phyloP scores from a whole-genome alignment of 768 basidiomycete species.

The Auriscalpium vulgare region DNA sequence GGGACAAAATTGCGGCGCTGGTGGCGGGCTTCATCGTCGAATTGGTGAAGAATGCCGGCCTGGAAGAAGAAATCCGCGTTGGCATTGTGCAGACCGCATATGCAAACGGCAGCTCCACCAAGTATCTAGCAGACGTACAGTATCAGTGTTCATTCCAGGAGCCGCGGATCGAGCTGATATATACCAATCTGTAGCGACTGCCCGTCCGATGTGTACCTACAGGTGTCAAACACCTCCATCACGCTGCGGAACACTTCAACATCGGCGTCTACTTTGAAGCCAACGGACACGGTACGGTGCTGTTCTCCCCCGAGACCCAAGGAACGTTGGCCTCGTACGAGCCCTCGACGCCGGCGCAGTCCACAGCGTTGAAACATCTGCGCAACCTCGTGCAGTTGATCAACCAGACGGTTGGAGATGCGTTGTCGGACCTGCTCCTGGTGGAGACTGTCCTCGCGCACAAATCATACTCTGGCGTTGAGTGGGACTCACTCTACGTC shows the following conservation, averaged over 20 bases:
- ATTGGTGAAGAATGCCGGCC: constrained; percentile 75
- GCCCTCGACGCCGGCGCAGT: constrained; percentile 77
- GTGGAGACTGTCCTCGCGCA: constrained; percentile 90
- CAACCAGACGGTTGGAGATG: constrained; percentile 98
- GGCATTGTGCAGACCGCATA: constrained; percentile 99
- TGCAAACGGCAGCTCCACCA: constrained; percentile 95
- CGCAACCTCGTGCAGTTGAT: constrained; percentile 75
- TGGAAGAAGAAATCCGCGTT: constrained; percentile 71
- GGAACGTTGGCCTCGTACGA: constrained; percentile 51
- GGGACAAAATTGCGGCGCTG: constrained; percentile 94
- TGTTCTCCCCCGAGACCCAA: constrained; percentile 78
- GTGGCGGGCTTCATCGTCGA: constrained; percentile 91
- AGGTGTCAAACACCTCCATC: constrained; percentile 96
- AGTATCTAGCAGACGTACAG: constrained; percentile 75
- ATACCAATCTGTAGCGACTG: constrained; percentile 48
- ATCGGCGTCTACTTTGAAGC: constrained; percentile 99
- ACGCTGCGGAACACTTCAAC: constrained; percentile 89
- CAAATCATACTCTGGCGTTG: constrained; percentile 69
- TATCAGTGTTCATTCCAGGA: background rate
- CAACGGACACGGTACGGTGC: constrained; percentile 95
- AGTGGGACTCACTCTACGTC: constrained; percentile 91
- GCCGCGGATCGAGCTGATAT: too few species aligned
- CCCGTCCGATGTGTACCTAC: constrained; percentile 94
- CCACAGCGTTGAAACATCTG: constrained; percentile 70
- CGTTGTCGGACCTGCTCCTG: constrained; percentile 89